Conservation (phyloP, 1,284 basidiomycete genomes). For the Vanrija pseudolonga region DNA sequence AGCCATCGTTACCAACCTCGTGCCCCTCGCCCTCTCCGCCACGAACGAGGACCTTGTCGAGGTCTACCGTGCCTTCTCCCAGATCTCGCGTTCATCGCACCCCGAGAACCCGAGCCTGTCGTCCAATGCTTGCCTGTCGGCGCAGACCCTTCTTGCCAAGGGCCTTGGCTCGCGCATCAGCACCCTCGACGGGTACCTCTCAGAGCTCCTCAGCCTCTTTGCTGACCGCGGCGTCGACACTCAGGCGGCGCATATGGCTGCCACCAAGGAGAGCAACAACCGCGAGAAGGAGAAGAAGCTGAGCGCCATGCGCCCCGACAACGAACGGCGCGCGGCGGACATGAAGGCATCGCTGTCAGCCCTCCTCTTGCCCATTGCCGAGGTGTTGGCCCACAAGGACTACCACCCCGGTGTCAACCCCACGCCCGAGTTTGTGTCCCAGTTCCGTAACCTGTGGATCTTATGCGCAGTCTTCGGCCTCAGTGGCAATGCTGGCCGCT, state of each 20-base stretch:
- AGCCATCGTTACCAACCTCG: conserved; percentile 84
- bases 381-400: conserved; percentile 71
- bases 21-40: conserved; percentile 78
- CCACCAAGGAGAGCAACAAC: conserved; percentile 19
- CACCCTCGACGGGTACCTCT: conserved; percentile 72
- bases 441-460: conserved; percentile 96
- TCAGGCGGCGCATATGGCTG: conserved; percentile 64
- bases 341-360: conserved; percentile 81
- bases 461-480: conserved; percentile 64
- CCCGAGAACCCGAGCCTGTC: conserved; percentile 79
- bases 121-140: conserved; percentile 82
- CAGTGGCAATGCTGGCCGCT: conserved; percentile 63
- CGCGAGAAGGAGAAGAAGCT: conserved; percentile 17
- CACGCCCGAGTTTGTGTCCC: conserved; percentile 63
- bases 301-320: conserved; percentile 24
- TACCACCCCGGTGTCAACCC: conserved; percentile 63
- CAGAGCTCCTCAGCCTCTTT: conserved; percentile 80
- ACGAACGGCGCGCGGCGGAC: conserved; percentile 49
- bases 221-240: conserved; percentile 88
- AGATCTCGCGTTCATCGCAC: conserved; percentile 78
- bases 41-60: conserved; percentile 76
- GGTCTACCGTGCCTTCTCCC: conserved; percentile 77
- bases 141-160: conserved; percentile 80
- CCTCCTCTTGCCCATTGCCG: conserved; percentile 83
- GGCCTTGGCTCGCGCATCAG: conserved; percentile 67